Evolutionary conservation across 352 stramenopile genomes (phyloP), one percentile per base, ranked within the genome.

Genomic region (Phytophthora ramorum): DNA sequence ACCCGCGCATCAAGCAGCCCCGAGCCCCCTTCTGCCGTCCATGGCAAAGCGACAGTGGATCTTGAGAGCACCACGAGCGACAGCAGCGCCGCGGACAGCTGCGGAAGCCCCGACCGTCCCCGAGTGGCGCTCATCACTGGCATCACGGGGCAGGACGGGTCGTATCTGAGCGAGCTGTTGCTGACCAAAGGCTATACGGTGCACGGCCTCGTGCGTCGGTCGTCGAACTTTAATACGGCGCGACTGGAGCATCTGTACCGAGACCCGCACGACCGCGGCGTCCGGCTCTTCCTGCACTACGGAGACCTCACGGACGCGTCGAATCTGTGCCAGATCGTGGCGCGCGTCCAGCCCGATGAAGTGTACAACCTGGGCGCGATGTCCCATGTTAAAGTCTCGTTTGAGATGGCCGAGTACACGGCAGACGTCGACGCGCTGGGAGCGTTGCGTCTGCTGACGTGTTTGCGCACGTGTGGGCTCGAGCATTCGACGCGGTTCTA

Each of bases 301-400:
- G 98, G 98, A 55, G 98, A 99, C 82, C 83, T 99, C 45, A 98
- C 96, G 12, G 98, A 99, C 79, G 96, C 91, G 52, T 99, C 95
- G 12, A 99, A 98, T 64, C 81, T 99, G 30, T 99, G 97, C 71
- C 75, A 90, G 59, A 98, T 99, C 68, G 96, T 99, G 60, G 81
- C 92, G 6, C 84, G 89, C n/a, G 82, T 99, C n/a, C 91, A 91
- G 13, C 98, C 98, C 1, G 83, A 97, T 61, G 98, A 99, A 79
- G 97, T 99, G 66, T 99, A 99, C 90, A 99, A 99, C 73, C 80
- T 99, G 47, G 98, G 95, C 8, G 98, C 98, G 20, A 99, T 99
- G 97, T 98, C 92, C 75, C 97, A 99, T 75, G 97, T 99, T 45
- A 98, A 99, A 69, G 98, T 99, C 28, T 99, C 97, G 8, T 99